Percentiles rank a stretch among this genome's conserved stretches.
Conservation (phyloP, 306 rosid genomes). For the Sechiopsis laciniata region DNA sequence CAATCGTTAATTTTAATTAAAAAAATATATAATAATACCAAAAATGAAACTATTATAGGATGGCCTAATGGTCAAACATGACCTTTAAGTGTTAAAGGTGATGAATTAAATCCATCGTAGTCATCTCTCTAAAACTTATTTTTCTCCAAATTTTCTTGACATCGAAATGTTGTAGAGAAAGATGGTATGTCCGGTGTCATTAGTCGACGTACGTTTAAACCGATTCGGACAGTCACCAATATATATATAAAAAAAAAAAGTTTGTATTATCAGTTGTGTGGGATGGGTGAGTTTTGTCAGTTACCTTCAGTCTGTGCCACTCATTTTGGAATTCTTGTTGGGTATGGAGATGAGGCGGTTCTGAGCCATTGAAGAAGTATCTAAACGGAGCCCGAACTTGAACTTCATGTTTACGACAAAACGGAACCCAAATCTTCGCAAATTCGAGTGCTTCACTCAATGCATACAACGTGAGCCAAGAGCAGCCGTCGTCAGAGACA, state of each 20-base stretch:
- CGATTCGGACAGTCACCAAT: too few species aligned
- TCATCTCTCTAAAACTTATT: too few species aligned
- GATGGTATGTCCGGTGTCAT: too few species aligned
- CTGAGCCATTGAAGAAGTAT: slow-evolving; percentile 28
- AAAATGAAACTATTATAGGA: too few species aligned
- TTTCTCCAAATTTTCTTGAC: too few species aligned
- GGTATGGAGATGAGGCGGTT: background rate
- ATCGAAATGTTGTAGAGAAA: too few species aligned
- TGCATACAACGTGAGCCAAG: slow-evolving; percentile 39
- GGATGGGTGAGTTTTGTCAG: background rate
- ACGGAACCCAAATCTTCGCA: slow-evolving; percentile 60
- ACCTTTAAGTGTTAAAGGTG: too few species aligned
- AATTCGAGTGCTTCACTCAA: slow-evolving; percentile 48
- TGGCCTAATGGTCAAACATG: too few species aligned
- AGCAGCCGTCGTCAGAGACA: slow-evolving; percentile 75
- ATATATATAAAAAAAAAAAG: background rate
- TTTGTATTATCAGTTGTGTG: background rate
- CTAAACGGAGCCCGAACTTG: slow-evolving; percentile 60
- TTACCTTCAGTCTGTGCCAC: slow-evolving; percentile 25
- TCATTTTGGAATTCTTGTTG: slow-evolving; percentile 30
- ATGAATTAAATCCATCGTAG: too few species aligned
- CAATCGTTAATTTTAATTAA: too few species aligned
- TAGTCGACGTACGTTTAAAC: too few species aligned
- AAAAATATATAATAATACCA: too few species aligned
- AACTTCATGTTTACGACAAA: slow-evolving; percentile 47